Evolutionary conservation across 495 filamentous ascomycete genomes (phyloP).

Genomic region (Beverwykella pulmonaria): DNA sequence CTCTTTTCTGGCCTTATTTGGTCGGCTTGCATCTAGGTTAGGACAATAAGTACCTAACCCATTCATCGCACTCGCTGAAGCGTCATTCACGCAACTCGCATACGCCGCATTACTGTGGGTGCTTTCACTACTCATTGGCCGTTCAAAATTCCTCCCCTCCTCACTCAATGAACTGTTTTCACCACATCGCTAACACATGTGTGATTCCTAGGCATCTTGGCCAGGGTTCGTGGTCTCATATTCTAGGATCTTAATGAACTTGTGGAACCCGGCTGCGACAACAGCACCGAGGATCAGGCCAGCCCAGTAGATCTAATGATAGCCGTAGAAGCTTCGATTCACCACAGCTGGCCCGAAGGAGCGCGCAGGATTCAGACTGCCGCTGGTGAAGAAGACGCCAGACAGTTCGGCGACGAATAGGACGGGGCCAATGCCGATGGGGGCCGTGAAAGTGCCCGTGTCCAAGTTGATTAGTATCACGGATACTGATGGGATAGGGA

Average conservation of each 20-base stretch:
- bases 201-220: slow-evolving; percentile 14
- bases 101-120: too few species aligned
- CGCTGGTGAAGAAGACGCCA: slow-evolving; percentile 72
- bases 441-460: slow-evolving; percentile 68
- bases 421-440: slow-evolving; percentile 73
- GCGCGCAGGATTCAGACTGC: slow-evolving; percentile 72
- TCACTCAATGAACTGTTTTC: too few species aligned
- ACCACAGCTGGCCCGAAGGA: slow-evolving; percentile 73
- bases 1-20: too few species aligned
- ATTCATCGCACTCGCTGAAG: too few species aligned
- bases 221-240: slow-evolving; percentile 76
- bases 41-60: too few species aligned
- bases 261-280: slow-evolving; percentile 47
- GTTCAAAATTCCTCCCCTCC: too few species aligned
- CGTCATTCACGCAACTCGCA: too few species aligned
- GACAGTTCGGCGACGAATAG: slow-evolving; percentile 71
- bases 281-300: slow-evolving; percentile 45
- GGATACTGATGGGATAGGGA: too few species aligned
- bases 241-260: slow-evolving; percentile 58
- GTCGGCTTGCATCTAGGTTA: too few species aligned
- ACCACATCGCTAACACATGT: too few species aligned
- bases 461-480: too few species aligned
- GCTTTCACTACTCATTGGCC: too few species aligned
- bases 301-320: slow-evolving; percentile 72
- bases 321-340: slow-evolving; percentile 61